Conservation (phyloP, 106 monocot genomes). For the Iris macrosiphon region DNA sequence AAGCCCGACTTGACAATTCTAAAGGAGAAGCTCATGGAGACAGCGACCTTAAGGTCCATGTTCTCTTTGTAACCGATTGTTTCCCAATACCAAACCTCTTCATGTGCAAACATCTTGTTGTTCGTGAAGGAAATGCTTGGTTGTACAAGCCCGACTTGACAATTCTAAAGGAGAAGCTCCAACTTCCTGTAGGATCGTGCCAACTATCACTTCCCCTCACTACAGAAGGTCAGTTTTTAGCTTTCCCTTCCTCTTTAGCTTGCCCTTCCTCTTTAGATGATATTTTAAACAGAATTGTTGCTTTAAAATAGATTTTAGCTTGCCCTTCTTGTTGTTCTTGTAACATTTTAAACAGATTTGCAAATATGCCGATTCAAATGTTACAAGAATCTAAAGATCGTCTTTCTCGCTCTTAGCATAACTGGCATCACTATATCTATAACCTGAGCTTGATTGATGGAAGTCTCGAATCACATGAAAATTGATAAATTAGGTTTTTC, state of each 20-base stretch:
- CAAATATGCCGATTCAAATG: too few species aligned
- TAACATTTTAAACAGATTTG: too few species aligned
- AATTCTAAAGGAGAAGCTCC: conserved; percentile 43
- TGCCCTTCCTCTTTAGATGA: too few species aligned
- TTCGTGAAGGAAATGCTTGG: conserved; percentile 52
- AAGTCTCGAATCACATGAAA: too few species aligned
- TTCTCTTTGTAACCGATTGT: conserved; percentile 66
- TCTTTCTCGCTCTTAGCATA: too few species aligned
- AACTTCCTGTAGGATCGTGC: conserved; percentile 72
- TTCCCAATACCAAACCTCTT: conserved; percentile 87
- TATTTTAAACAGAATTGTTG: too few species aligned
- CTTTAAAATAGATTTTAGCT: too few species aligned
- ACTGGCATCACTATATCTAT: too few species aligned
- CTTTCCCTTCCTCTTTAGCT: background rate
- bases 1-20: conserved; percentile 37
- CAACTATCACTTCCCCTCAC: conserved; percentile 54
- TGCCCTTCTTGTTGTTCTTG: too few species aligned
- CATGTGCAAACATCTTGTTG: conserved; percentile 46
- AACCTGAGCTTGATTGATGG: too few species aligned
- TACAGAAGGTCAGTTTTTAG: conserved; percentile 35
- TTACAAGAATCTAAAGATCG: too few species aligned
- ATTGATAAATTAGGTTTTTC: too few species aligned
- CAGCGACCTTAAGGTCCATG: conserved; percentile 24
- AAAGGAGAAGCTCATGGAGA: conserved; percentile 23
- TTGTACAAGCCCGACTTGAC: conserved; percentile 49